A percentile compares a stretch with the other conserved stretches of the same genome.
These are phyloP conservation scores for Daldinia decipiens DNA, from an alignment of 495 filamentous ascomycete species.

Conservation along the genomic window DNA sequence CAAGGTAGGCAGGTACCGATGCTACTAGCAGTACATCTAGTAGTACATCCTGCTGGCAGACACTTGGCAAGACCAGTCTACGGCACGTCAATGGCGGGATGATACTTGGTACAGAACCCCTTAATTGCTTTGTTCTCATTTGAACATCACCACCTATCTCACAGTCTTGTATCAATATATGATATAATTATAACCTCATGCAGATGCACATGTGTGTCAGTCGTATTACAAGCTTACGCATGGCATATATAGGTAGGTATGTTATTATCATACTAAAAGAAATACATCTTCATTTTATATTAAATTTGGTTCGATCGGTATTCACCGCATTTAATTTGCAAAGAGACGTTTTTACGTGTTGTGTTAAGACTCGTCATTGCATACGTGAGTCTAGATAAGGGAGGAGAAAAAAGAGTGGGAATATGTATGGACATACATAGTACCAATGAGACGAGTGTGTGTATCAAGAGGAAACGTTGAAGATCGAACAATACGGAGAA, in stretches of 20 bases:
- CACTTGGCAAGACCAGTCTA: not conserved
- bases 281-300: not conserved
- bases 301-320: not conserved
- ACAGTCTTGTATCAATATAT: slow-evolving; percentile 2
- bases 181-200: slow-evolving; percentile 9
- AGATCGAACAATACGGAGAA: slow-evolving; percentile 15
- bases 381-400: not conserved
- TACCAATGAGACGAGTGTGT: not conserved
- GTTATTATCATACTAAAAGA: not conserved
- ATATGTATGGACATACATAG: too few relatives aligned
- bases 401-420: not conserved
- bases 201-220: slow-evolving; percentile 1
- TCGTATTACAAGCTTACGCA: slow-evolving; percentile 6
- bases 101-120: not conserved
- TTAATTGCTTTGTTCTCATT: not conserved
- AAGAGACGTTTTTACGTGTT: not conserved
- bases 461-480: slow-evolving; percentile 21
- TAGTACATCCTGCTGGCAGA: not conserved
- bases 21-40: not conserved
- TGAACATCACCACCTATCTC: slow-evolving; percentile 2
- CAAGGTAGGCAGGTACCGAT: slow-evolving; percentile 1
- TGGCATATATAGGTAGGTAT: not conserved
- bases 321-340: not conserved
- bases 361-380: not conserved
- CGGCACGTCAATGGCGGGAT: not conserved